These are phyloP conservation scores for Viola odorata DNA, from an alignment of 345 rosid genomes.

Conservation along the genomic window DNA sequence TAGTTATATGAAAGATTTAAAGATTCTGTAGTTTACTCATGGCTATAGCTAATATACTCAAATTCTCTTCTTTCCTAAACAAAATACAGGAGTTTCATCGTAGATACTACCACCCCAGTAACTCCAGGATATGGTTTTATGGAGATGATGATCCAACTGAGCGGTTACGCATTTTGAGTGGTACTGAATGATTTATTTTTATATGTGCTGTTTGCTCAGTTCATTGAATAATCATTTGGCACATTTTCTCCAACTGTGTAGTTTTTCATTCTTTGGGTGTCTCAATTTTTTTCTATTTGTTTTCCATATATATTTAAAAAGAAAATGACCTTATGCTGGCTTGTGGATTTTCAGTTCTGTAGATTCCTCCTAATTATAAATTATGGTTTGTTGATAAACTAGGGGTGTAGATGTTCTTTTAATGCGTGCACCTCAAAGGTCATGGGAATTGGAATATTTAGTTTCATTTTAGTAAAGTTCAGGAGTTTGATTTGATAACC, in stretches of 20 bases:
- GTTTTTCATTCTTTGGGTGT: no score
- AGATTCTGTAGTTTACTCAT: neutral
- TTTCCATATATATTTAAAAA: no score
- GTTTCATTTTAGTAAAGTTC: neutral
- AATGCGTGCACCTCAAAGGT: no score
- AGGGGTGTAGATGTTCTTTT: no score
- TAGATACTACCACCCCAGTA: slow-evolving; percentile 91
- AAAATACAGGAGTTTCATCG: slow-evolving; percentile 75
- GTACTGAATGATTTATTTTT: slow-evolving; percentile 29
- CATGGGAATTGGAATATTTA: neutral
- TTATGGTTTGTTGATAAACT: no score
- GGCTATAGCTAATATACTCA: slow-evolving; percentile 2
- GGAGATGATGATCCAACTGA: slow-evolving; percentile 88
- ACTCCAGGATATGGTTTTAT: slow-evolving; percentile 94
- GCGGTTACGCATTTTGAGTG: slow-evolving; percentile 76
- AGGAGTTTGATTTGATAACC: neutral
- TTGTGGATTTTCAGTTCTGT: no score
- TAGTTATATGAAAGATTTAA: slow-evolving; percentile 6
- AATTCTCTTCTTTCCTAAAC: slow-evolving; percentile 7
- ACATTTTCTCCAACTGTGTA: no score
- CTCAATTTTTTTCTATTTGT: no score
- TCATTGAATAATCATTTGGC: no score
- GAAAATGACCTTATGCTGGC: no score
- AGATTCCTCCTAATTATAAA: no score
- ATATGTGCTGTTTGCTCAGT: no score